A percentile compares a stretch with the other conserved stretches of the same genome.
Conservation (phyloP, 495 filamentous ascomycete genomes). For the Penicillium diatomitis region DNA sequence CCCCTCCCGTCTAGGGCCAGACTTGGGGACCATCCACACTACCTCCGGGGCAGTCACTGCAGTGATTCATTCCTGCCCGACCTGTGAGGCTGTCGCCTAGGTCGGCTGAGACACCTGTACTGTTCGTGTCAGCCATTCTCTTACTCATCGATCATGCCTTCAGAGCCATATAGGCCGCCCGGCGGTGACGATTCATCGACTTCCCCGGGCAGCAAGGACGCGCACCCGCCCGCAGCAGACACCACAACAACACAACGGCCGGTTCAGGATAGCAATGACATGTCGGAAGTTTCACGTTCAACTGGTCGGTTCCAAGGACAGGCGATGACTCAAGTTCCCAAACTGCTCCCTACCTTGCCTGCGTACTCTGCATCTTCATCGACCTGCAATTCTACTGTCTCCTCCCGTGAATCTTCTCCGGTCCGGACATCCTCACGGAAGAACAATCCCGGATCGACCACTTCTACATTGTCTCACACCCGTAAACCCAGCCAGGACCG, state of each 20-base stretch:
- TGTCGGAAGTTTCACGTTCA: conserved; percentile 24
- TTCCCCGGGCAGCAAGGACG: conserved; percentile 23
- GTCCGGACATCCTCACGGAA: conserved; percentile 29
- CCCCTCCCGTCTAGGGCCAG: conserved; percentile 11
- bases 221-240: conserved; percentile 18
- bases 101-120: conserved; percentile 32
- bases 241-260: conserved; percentile 12
- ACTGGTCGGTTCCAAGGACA: conserved; percentile 22
- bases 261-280: conserved; percentile 21
- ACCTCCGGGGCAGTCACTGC: no score
- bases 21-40: background rate
- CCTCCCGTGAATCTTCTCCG: conserved; percentile 44
- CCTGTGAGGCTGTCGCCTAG: conserved; percentile 28
- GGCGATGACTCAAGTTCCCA: conserved; percentile 30
- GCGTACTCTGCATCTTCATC: conserved; percentile 27
- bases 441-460: conserved; percentile 21
- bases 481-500: conserved; percentile 63
- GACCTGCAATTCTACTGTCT: conserved; percentile 32
- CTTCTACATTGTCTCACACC: conserved; percentile 40
- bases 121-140: conserved; percentile 23
- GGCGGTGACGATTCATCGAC: conserved; percentile 26
- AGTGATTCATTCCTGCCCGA: conserved; percentile 17
- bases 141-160: conserved; percentile 31
- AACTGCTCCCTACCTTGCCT: conserved; percentile 25
- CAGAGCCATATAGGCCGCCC: conserved; percentile 39